Base-by-base conservation (phyloP, 768 basidiomycete genomes). In the Mycena olivaceomarginata region DNA sequence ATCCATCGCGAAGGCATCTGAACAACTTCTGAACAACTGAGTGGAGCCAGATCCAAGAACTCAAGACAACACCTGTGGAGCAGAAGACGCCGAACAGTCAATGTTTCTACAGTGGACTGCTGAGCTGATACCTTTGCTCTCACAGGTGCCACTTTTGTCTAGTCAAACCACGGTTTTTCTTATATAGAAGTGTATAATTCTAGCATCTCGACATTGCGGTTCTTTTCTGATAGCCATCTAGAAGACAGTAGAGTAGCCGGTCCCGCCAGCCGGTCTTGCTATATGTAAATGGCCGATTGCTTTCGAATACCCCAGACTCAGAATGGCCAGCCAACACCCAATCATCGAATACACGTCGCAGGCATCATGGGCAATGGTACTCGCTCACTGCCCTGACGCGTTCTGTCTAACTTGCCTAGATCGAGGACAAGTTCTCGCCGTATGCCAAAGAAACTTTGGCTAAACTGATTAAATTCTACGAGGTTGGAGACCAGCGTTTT, bases 361-460 rank as follows among this genome's bases (percentile, higher is more conserved):
- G 80, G 92, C 95, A 43, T 95, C 96, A 80, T 98, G 96, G 96
- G 93, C 95, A 63, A 91, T 98, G 90, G 96, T 97, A 77, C 43
- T 63, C 41, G 20, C 16, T 18, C 41, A 18, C 5, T 31, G 60
- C 53, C 56, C 20, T 40, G 4, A 13, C 4, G 18, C 62, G 18
- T 20, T 31, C 20, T 40, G 16, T 37, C 66, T 67, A 59, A 76
- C 48, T 64, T 37, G 22, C 60, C 12, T 48, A 97, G 96, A 87
- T 98, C 75, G 95, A 98, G 87, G 94, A 96, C 90, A 97, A 96
- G 87, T 96, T 99, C 90, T 96, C 97, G 8, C 92, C 94, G 9
- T 95, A 91, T 81, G 98, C 94, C 25, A 98, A 97, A 86, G 94
- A 97, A 81, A 95, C 92, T 6, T 89, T 99, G 51, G 90, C 92